Percentiles rank a stretch among this genome's conserved stretches.
These are phyloP conservation scores for Penicillium sp. DNA, from an alignment of 2,329 filamentous ascomycete genomes.

Conservation along the genomic window DNA sequence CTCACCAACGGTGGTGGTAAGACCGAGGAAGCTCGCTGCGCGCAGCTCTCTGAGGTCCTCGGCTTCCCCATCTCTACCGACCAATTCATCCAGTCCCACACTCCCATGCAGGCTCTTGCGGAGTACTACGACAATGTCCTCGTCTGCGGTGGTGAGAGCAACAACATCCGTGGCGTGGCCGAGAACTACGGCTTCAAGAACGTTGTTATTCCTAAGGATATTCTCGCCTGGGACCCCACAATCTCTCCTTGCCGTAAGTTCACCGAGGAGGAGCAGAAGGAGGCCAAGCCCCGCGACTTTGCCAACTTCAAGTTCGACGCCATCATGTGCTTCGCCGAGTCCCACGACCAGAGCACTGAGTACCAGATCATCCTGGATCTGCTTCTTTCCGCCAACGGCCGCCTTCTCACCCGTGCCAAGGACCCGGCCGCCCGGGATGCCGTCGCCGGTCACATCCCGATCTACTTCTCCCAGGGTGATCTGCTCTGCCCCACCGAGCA, in stretches of 20 bases:
- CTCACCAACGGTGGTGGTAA: slow-evolving; percentile 76
- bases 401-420: slow-evolving; percentile 66
- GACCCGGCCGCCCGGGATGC: slow-evolving; percentile 59
- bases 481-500: slow-evolving; percentile 68
- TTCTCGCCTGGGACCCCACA: slow-evolving; percentile 69
- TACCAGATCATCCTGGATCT: slow-evolving; percentile 78
- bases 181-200: slow-evolving; percentile 76
- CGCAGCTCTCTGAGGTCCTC: slow-evolving; percentile 71
- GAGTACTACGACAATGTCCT: slow-evolving; percentile 79
- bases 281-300: slow-evolving; percentile 72
- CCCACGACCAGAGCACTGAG: slow-evolving; percentile 73
- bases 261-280: slow-evolving; percentile 68
- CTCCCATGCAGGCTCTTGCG: slow-evolving; percentile 73
- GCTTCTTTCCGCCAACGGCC: slow-evolving; percentile 69
- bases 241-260: slow-evolving; percentile 72
- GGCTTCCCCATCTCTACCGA: slow-evolving; percentile 67
- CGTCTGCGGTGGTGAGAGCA: slow-evolving; percentile 75
- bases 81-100: slow-evolving; percentile 78
- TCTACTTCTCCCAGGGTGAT: slow-evolving; percentile 73
- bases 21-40: slow-evolving; percentile 66
- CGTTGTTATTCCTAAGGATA: slow-evolving; percentile 74
- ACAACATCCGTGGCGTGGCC: slow-evolving; percentile 73
- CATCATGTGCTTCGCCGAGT: slow-evolving; percentile 76
- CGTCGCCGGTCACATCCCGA: slow-evolving; percentile 63
- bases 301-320: slow-evolving; percentile 72